Percentiles rank a stretch among this genome's conserved stretches.
phyloP scores from a whole-genome alignment of 2,329 filamentous ascomycete species.

The Cordyceps fumosorosea region DNA sequence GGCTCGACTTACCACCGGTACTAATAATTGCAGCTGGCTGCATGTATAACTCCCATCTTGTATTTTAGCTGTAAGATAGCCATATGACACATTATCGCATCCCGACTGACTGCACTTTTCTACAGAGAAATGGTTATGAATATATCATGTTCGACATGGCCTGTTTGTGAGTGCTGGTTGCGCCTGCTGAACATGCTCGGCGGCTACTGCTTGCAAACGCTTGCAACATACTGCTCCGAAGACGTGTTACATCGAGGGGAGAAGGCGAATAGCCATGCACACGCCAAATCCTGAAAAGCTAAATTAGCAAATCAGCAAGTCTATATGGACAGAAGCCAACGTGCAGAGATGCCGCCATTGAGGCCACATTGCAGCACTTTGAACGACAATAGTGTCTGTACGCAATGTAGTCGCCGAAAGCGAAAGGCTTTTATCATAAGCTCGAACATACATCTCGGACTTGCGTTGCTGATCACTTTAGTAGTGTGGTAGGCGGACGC shows the following conservation, averaged over 20 bases:
- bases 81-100: no score
- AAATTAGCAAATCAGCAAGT: no score
- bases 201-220: no score
- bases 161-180: no score
- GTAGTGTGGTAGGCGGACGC: conserved; percentile 13
- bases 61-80: not conserved
- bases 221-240: no score
- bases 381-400: conserved; percentile 13
- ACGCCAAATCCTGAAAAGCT: no score
- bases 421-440: conserved; percentile 6
- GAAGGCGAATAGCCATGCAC: no score
- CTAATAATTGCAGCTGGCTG: conserved; percentile 1
- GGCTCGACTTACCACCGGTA: not conserved
- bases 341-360: conserved; percentile 12
- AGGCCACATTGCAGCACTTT: not conserved
- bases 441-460: not conserved
- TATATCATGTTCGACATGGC: no score
- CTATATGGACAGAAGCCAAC: not conserved
- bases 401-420: conserved; percentile 11
- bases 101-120: not conserved
- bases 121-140: not conserved
- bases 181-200: no score
- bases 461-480: not conserved
- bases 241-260: no score
- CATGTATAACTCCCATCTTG: conserved; percentile 1